These are phyloP conservation scores for Cordyceps fumosorosea DNA, from an alignment of 2,329 filamentous ascomycete genomes.

Conservation along the genomic window DNA sequence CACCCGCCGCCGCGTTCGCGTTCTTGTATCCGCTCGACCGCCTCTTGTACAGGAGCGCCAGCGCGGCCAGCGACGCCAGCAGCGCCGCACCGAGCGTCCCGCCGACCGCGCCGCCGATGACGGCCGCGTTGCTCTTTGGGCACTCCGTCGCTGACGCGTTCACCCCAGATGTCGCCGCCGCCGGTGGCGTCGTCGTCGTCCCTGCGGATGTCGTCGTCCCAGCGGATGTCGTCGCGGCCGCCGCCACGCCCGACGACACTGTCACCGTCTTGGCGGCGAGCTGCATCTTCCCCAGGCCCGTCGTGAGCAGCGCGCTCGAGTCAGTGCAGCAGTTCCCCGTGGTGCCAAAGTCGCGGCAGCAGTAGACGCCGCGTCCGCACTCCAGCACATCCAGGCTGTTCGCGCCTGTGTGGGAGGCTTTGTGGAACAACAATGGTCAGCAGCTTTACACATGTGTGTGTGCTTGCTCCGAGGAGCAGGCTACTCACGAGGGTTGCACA, in stretches of 20 bases:
- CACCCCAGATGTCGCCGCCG: not conserved
- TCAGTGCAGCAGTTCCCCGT: slow-evolving; percentile 16
- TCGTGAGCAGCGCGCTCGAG: slow-evolving; percentile 1
- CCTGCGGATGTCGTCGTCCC: not conserved
- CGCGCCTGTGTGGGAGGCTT: not conserved
- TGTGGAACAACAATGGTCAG: not conserved
- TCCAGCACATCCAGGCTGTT: slow-evolving; percentile 15
- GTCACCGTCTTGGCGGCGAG: slow-evolving; percentile 8
- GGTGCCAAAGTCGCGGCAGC: slow-evolving; percentile 15
- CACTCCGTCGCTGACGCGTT: slow-evolving; percentile 4
- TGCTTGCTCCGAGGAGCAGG: not conserved
- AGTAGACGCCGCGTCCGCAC: slow-evolving; percentile 16
- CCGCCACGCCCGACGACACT: not conserved
- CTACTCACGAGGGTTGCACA: slow-evolving; percentile 16
- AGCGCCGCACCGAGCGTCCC: slow-evolving; percentile 19
- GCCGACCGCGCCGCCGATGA: slow-evolving; percentile 19
- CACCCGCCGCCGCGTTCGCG: not conserved
- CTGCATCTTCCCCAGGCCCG: slow-evolving; percentile 12
- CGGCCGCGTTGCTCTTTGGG: slow-evolving; percentile 18
- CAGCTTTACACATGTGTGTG: not conserved
- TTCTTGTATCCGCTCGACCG: not conserved
- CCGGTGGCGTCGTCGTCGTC: not conserved
- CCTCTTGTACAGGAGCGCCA: slow-evolving; percentile 15
- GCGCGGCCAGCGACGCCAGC: slow-evolving; percentile 17
- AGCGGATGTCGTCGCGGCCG: not conserved